Evolutionary conservation across 2,329 filamentous ascomycete species (phyloP).

Genomic region (Pestalotiopsis sp.): DNA sequence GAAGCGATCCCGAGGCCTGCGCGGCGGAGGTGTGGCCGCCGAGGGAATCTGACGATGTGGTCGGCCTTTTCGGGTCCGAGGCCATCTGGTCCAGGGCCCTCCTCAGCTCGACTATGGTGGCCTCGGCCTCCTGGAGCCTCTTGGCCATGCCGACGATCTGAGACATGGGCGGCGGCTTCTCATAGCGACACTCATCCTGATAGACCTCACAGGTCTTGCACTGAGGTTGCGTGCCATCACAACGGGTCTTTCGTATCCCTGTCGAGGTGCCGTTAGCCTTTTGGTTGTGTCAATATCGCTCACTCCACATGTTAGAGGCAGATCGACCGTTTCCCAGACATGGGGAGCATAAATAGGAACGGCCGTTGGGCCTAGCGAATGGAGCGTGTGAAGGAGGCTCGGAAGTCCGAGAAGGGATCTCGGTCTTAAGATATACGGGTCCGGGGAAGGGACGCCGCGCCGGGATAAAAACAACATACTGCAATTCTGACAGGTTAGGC

Average conservation of each 20-base stretch:
- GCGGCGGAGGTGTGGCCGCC: neutral
- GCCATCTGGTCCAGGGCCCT: constrained; percentile 10
- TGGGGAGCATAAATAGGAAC: neutral
- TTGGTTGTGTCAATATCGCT: neutral
- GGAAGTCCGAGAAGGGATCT: neutral
- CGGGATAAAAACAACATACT: constrained; percentile 1
- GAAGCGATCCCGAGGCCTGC: neutral
- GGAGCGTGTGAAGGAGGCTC: neutral
- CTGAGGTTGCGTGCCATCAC: constrained; percentile 28
- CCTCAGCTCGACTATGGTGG: constrained; percentile 19
- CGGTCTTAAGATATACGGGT: neutral
- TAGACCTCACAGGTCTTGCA: constrained; percentile 34
- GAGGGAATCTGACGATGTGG: neutral
- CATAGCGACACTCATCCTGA: constrained; percentile 31
- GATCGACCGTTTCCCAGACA: neutral
- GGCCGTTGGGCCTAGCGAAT: too few relatives aligned
- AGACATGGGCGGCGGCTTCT: constrained; percentile 33
- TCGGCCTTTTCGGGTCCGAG: neutral
- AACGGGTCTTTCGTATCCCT: constrained; percentile 21
- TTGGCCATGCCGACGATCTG: constrained; percentile 30
- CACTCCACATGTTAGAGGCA: neutral
- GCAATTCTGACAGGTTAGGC: constrained; percentile 10
- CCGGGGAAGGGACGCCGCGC: neutral
- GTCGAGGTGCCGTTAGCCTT: neutral
- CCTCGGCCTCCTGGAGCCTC: constrained; percentile 27